Evolutionary conservation across 2,329 filamentous ascomycete species (phyloP), one percentile per base, ranked within the genome.

Genomic region (Ploettnerulaceae sp.): DNA sequence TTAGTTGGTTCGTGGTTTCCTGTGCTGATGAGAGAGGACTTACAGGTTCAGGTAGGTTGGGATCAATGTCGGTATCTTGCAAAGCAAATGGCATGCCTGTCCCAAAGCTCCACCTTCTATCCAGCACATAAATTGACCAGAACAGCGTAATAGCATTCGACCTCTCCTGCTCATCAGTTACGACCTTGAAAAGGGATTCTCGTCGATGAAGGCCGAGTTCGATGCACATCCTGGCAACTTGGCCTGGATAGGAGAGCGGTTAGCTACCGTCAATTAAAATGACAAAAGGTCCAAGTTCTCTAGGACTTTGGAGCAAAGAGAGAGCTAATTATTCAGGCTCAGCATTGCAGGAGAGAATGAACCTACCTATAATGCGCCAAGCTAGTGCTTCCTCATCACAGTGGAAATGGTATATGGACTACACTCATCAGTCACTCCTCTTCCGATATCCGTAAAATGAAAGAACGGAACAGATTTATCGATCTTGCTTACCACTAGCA

Each of bases 101-200:
- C n/a, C 84, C 86, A 57, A 95, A 88, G 53, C 85, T 89, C 89
- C 89, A 95, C 40, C 89, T 76, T 29, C 89, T 75, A 63, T 95
- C 90, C 29, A 95, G 71, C 3, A 89, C 82, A 61, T 93, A 95
- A 14, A 89, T 81, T 1, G 84, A 81, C 90, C 88, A 96, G 65
- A 94, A 95, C 11, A 87, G 78, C 39, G 83, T 79, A 21, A 86
- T 74, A 0, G 85, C 81, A 40, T 79, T 75, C 39, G 74, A 72
- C 38, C 86, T 77, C 51, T 89, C 84, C 32, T 80, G 73, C 34
- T 86, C 81, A 53, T 85, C 78, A 6, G 74, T 67, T 36, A 91
- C 87, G 14, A 74, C 71, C 48, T 77, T 79, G 43, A 81, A 70
- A 48, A 95, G 74, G 0, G 83, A 86, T 53, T 88, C 83, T 47